Conservation (phyloP, 768 basidiomycete species). For the Cystoderma amianthinum region DNA sequence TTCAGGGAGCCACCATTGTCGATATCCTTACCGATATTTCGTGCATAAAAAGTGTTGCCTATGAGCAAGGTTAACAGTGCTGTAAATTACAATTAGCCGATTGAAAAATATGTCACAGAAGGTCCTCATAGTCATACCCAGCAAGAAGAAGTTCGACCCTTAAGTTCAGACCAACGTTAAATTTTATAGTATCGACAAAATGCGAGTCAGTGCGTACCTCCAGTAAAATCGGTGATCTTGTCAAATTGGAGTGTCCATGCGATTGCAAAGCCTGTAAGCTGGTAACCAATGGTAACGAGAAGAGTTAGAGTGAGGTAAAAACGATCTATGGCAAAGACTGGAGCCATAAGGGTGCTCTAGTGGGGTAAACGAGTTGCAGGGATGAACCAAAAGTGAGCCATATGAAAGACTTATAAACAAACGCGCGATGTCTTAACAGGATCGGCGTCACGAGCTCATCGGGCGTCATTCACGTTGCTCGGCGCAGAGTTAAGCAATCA, state of each 20-base stretch:
- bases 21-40: constrained; percentile 35
- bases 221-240: constrained; percentile 69
- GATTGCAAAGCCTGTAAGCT: constrained; percentile 54
- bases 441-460: too few species aligned
- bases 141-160: neutral
- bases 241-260: constrained; percentile 69
- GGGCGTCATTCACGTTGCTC: too few species aligned
- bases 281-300: constrained; percentile 50
- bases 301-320: constrained; percentile 44
- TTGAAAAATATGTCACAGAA: neutral
- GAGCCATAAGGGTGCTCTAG: constrained; percentile 20
- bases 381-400: too few species aligned
- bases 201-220: too few species aligned
- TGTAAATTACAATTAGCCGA: constrained; percentile 9
- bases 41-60: constrained; percentile 53
- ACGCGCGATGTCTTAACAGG: too few species aligned
- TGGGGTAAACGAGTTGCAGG: neutral
- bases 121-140: neutral
- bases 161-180: too few species aligned
- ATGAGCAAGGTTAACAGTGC: constrained; percentile 56
- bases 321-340: constrained; percentile 38
- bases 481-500: too few species aligned
- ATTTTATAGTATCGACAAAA: too few species aligned
- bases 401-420: too few species aligned
- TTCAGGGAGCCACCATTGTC: neutral